phyloP scores from a whole-genome alignment of 2,329 filamentous ascomycete species.

The Gremmenia infestans region DNA sequence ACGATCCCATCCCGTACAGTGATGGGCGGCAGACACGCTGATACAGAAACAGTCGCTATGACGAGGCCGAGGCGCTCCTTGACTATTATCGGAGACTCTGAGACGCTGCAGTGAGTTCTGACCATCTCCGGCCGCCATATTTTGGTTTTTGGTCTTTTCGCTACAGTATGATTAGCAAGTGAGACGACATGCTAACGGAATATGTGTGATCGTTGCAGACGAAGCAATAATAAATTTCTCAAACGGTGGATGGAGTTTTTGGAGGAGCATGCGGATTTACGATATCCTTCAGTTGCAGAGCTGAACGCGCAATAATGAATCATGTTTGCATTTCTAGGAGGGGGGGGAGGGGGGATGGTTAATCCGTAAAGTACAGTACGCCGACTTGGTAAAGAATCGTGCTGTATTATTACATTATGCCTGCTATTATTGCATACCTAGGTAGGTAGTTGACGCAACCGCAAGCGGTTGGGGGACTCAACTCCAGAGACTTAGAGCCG shows the following conservation, averaged over 20 bases:
- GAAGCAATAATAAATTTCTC: constrained; percentile 74
- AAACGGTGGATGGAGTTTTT: constrained; percentile 88
- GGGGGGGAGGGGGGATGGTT: background rate
- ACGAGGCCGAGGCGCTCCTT: constrained; percentile 88
- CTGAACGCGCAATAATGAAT: constrained; percentile 20
- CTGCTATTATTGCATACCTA: constrained; percentile 11
- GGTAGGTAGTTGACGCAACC: constrained; percentile 7
- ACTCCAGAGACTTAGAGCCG: constrained; percentile 2
- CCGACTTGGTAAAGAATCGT: background rate
- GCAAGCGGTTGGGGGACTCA: background rate
- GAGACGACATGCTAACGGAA: constrained; percentile 24
- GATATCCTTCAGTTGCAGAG: constrained; percentile 67
- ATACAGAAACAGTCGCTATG: constrained; percentile 71
- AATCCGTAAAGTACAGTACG: background rate
- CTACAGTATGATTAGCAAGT: constrained; percentile 3
- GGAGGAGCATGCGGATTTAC: constrained; percentile 82
- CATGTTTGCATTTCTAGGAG: background rate
- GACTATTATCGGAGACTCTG: constrained; percentile 87
- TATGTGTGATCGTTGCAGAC: constrained; percentile 46
- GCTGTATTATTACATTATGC: constrained; percentile 9
- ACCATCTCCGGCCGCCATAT: constrained; percentile 10
- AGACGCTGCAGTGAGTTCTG: constrained; percentile 73
- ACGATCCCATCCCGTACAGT: background rate
- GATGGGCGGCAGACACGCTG: constrained; percentile 6
- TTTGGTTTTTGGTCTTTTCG: background rate